Conservation (phyloP, 495 filamentous ascomycete genomes). For the Alectoria sarmentosa region DNA sequence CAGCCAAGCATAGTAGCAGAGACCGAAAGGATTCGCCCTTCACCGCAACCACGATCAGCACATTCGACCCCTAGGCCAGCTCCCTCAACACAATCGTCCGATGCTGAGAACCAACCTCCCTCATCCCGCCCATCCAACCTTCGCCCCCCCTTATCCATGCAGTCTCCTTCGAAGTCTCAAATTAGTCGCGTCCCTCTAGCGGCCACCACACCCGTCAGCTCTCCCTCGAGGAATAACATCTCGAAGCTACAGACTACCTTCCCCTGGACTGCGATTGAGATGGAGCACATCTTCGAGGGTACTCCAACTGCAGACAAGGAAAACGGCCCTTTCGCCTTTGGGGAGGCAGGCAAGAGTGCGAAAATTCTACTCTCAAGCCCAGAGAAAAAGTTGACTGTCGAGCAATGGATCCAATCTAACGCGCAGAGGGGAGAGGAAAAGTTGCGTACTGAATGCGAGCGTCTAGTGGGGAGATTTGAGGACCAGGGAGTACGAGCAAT, state of each 20-base stretch:
- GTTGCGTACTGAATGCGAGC: slow-evolving; percentile 72
- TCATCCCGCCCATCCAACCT: slow-evolving; percentile 48
- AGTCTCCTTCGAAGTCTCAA: slow-evolving; percentile 39
- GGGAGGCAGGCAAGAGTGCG: slow-evolving; percentile 39
- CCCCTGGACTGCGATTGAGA: slow-evolving; percentile 69
- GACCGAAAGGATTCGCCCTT: neutral
- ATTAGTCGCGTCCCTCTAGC: slow-evolving; percentile 41
- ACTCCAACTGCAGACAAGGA: slow-evolving; percentile 44
- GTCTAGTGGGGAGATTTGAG: slow-evolving; percentile 73
- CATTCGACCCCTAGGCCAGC: slow-evolving; percentile 18
- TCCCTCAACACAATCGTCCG: slow-evolving; percentile 63
- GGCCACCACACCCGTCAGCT: slow-evolving; percentile 48
- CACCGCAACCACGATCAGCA: slow-evolving; percentile 3
- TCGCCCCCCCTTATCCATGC: slow-evolving; percentile 25
- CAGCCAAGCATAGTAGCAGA: neutral
- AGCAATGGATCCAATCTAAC: slow-evolving; percentile 84
- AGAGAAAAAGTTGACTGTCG: slow-evolving; percentile 85
- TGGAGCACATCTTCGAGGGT: slow-evolving; percentile 53
- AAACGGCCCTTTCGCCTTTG: slow-evolving; percentile 32
- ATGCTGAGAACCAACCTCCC: slow-evolving; percentile 72
- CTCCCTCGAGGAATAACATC: slow-evolving; percentile 59
- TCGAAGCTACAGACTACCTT: slow-evolving; percentile 49
- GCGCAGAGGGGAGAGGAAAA: slow-evolving; percentile 71
- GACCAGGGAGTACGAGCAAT: slow-evolving; percentile 71
- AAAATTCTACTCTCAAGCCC: slow-evolving; percentile 59